Evolutionary conservation across 2,329 filamentous ascomycete species (phyloP), one percentile per base, ranked within the genome.

Genomic region (Beauveria australis): DNA sequence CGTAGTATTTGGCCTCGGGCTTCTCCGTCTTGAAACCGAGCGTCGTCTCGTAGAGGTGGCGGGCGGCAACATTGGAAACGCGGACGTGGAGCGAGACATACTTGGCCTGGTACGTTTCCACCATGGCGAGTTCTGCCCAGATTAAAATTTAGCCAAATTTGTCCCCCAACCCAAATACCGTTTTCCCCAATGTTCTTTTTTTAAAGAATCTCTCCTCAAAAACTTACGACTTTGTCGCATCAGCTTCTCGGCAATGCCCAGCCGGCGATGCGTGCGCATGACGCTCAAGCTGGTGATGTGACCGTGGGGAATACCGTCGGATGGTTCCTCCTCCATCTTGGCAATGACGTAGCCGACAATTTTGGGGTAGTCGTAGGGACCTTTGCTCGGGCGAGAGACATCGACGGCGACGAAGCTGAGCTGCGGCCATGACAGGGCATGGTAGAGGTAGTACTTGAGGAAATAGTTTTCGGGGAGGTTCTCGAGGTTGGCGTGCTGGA

Each of bases 391-490:
- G 41, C 91, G 85, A 22, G 89, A 89, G 61, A 92, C 87, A 75
- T 97, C 93, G 69, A 99, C 92, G 67, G 94, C 94, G 61, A 99
- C 93, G 76, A 92, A 97, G 76, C 89, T 93, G 66, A 99, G 86
- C 78, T 97, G 93, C 51, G 94, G 94, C 94, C 94, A 99, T 68
- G 92, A 96, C 67, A 97, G 86, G 18, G 93, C 92, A 77, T 99
- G 94, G 84, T 99, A 99, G 71, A 99, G 87, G 80, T 99, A 99
- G 83, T 99, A 99, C 83, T 99, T 99, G 78, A 96, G 90, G 75
- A 97, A 97, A 84, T 99, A 99, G 82, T 99, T 99, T 77, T 99
- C 94, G 66, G 94, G 94, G 59, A 99, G 84, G 80, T 99, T 99
- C 74, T 95, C 96, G 73, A 99, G 92, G 81, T 99, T 97, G 72